Percentiles rank a stretch among this genome's conserved stretches.
Evolutionary conservation across 345 rosid species (phyloP).

Genomic region (Clarkia xantiana): DNA sequence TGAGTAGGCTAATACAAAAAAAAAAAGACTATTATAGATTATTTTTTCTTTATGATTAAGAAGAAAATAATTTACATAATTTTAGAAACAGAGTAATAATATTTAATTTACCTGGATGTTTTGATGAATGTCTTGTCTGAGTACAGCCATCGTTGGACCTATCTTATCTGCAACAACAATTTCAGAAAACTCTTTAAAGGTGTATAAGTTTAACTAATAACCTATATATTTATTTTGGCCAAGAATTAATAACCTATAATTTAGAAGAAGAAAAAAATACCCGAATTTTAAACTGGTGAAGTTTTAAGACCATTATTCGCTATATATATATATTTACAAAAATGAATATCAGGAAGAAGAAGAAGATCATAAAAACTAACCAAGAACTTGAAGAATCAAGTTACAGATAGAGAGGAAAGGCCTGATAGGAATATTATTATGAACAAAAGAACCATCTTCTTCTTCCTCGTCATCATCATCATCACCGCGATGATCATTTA

Average conservation of each 20-base stretch:
- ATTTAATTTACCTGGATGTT: conserved; percentile 58
- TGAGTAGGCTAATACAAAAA: too few relatives aligned
- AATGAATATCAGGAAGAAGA: background rate
- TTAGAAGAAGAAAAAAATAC: too few relatives aligned
- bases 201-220: too few relatives aligned
- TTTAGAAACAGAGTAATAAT: background rate
- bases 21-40: too few relatives aligned
- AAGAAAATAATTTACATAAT: background rate
- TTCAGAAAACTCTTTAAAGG: conserved; percentile 2
- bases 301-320: background rate
- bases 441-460: conserved; percentile 19
- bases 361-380: conserved; percentile 14
- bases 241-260: too few relatives aligned
- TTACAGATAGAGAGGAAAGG: conserved; percentile 53
- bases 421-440: conserved; percentile 48
- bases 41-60: background rate
- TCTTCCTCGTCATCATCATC: background rate
- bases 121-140: conserved; percentile 73
- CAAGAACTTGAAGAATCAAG: conserved; percentile 77
- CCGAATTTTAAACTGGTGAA: too few relatives aligned
- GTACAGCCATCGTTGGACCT: conserved; percentile 93
- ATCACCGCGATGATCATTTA: background rate
- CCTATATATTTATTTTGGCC: too few relatives aligned
- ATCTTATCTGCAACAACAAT: conserved; percentile 62
- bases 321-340: background rate